phyloP scores from a whole-genome alignment of 352 stramenopile genomes.

The Pythium graminicola region DNA sequence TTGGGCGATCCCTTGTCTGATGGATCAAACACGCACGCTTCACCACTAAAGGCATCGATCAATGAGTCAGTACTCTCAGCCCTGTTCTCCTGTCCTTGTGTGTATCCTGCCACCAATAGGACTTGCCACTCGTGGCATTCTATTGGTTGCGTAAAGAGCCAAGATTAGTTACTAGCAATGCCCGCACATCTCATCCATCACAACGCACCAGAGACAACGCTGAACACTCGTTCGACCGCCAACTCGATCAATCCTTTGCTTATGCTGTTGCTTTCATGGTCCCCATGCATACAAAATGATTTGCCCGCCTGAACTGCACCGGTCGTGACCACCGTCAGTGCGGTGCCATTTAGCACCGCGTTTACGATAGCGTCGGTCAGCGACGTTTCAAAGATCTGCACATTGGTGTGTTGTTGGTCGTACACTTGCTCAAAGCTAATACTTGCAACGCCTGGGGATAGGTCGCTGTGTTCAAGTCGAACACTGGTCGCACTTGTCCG shows the following conservation, averaged over 20 bases:
- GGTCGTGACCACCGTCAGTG: constrained; percentile 39
- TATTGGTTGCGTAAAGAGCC: neutral
- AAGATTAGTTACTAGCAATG: too few species aligned
- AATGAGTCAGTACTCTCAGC: neutral
- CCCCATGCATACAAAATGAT: constrained; percentile 53
- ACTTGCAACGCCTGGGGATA: constrained; percentile 66
- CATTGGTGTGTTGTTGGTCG: constrained; percentile 34
- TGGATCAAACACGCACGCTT: neutral
- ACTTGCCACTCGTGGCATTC: constrained; percentile 18
- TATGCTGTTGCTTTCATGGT: constrained; percentile 12
- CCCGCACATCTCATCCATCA: too few species aligned
- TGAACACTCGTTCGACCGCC: constrained; percentile 17
- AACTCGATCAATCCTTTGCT: constrained; percentile 17
- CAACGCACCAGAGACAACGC: neutral
- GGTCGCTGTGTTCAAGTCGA: constrained; percentile 65
- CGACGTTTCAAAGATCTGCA: constrained; percentile 40
- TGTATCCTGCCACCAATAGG: constrained; percentile 1
- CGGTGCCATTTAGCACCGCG: constrained; percentile 24
- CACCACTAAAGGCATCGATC: constrained; percentile 9
- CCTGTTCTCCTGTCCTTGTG: neutral
- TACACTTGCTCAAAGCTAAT: constrained; percentile 76
- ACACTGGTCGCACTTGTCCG: constrained; percentile 55
- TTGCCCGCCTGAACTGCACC: constrained; percentile 45
- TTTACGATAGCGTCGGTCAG: constrained; percentile 25
- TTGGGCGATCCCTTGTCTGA: neutral